Base-by-base conservation (phyloP, 1,284 basidiomycete genomes). In the Macrocystidia cucumis region DNA sequence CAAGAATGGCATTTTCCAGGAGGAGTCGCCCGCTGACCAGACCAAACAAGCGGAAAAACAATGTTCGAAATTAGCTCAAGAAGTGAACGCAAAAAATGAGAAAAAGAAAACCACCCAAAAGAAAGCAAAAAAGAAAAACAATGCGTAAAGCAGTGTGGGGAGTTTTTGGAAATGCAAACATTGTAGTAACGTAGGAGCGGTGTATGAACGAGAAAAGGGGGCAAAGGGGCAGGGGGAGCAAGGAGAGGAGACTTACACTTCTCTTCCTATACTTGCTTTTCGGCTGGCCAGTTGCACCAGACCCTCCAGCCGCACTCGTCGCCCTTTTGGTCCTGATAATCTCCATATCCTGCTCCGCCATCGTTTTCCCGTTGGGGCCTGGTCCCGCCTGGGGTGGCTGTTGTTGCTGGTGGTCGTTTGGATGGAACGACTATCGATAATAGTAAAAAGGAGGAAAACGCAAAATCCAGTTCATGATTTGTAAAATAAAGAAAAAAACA, bases 1-100 rank as follows among this genome's bases (percentile, higher is more conserved):
- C 84, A 88, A 18, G 84, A 85, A 55, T 86, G 82, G 48, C 84
- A 88, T 51, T 85, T 83, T 6, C 83, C 83, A 8, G 84, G 84
- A 14, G 84, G 85, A 25, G 78, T 81, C 32, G 83, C 82, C 42
- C 84, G 74, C 84, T 87, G 60, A 39, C 48, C 48, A 47, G 48
- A 59, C 48, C 45, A 59, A 55, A 52, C n/a, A 39, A 48, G 45
- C 44, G 47, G 46, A 50, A 46, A 30, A 39, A 20, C 32, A 32
- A 44, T 44, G 46, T 46, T 52, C 42, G 44, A 34, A 43, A 29
- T 9, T 35, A 39, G 18, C 17, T 39, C 28, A 28, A 18, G 24
- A 28, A 36, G 30, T 23, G 30, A 34, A n/a, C n/a, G n/a, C n/a
- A n/a, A n/a, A n/a, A n/a, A n/a, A n/a, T n/a, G n/a, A n/a, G n/a